Percentiles rank a stretch among this genome's conserved stretches.
Conservation (phyloP, 495 filamentous ascomycete species). For the Xylaria cubensis region DNA sequence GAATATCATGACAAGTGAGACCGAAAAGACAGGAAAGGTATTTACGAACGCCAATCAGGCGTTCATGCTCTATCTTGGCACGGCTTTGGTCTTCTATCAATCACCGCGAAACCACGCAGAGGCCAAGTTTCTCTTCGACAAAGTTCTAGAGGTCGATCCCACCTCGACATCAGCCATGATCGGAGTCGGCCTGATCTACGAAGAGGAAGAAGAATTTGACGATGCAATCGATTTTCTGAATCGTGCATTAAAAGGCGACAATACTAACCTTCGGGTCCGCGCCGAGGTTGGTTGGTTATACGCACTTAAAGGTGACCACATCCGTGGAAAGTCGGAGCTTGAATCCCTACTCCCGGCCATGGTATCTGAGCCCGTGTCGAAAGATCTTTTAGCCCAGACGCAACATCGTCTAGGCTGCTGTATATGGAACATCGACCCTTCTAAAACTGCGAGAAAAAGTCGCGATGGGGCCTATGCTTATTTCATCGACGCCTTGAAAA, state of each 20-base stretch:
- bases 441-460: constrained; percentile 72
- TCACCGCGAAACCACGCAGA: constrained; percentile 88
- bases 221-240: constrained; percentile 79
- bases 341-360: constrained; percentile 67
- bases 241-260: constrained; percentile 73
- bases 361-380: constrained; percentile 47
- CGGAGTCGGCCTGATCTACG: constrained; percentile 86
- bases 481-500: constrained; percentile 84
- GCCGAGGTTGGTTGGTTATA: constrained; percentile 90
- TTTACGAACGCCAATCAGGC: constrained; percentile 74
- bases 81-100: constrained; percentile 84
- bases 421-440: constrained; percentile 81
- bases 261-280: constrained; percentile 73
- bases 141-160: constrained; percentile 73
- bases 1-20: constrained; percentile 63
- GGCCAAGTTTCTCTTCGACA: constrained; percentile 81
- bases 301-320: constrained; percentile 78
- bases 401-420: constrained; percentile 89
- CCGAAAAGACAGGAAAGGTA: constrained; percentile 66
- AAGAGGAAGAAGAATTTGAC: constrained; percentile 87
- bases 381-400: constrained; percentile 79
- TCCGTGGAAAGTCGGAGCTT: constrained; percentile 67
- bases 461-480: constrained; percentile 75
- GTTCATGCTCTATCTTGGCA: constrained; percentile 77
- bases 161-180: constrained; percentile 81